A percentile compares a stretch with the other conserved stretches of the same genome.
phyloP scores from a whole-genome alignment of 139 green algal species.

The Tetradesmus obliquus region DNA sequence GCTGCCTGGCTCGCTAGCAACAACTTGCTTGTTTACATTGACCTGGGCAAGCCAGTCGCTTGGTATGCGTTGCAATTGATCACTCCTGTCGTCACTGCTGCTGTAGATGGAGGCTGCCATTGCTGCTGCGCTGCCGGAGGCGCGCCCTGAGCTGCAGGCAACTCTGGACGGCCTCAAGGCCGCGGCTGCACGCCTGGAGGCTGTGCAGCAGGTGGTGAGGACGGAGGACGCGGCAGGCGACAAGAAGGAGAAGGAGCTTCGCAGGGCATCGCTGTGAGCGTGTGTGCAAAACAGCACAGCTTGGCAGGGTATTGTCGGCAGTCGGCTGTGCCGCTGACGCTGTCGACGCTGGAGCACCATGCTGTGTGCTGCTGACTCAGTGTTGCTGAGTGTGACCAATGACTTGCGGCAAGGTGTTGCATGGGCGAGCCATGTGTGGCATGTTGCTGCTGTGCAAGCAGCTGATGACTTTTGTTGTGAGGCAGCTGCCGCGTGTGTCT shows the following conservation, averaged over 20 bases:
- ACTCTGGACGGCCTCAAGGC: slow-evolving; percentile 35
- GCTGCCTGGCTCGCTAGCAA: too few species aligned
- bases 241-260: background rate
- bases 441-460: too few species aligned
- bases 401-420: too few species aligned
- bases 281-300: too few species aligned
- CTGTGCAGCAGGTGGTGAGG: slow-evolving; percentile 27
- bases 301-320: background rate
- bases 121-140: slow-evolving; percentile 21
- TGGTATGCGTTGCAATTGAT: too few species aligned
- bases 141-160: slow-evolving; percentile 31
- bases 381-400: background rate
- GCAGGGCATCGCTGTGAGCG: background rate
- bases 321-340: background rate
- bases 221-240: background rate
- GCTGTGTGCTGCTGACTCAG: background rate
- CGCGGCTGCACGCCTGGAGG: slow-evolving; percentile 7
- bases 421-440: background rate
- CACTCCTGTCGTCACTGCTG: background rate
- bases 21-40: too few species aligned
- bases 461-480: background rate
- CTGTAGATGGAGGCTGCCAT: slow-evolving; percentile 46
- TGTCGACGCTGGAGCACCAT: background rate
- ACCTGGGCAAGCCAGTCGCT: too few species aligned
- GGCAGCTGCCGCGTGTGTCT: background rate